Evolutionary conservation across 257 asterid genomes (phyloP).

Genomic region (Nicotiana noctiflora): DNA sequence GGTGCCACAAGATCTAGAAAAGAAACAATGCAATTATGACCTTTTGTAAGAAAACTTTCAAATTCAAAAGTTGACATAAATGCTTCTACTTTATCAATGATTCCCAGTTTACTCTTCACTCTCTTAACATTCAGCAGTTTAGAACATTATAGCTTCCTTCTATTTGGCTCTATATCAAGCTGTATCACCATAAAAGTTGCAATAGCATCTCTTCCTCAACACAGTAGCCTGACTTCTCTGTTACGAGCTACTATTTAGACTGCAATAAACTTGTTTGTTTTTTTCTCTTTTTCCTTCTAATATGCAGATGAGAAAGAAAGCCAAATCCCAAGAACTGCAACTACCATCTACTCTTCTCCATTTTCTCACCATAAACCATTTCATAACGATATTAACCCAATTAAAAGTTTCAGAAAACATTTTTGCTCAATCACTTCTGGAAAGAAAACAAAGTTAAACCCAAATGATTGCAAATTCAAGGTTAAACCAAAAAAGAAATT

Average conservation of each 20-base stretch:
- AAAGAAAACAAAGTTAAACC: neutral
- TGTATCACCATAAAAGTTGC: neutral
- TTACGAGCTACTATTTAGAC: neutral
- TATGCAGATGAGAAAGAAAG: neutral
- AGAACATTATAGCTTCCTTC: neutral
- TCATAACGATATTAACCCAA: neutral
- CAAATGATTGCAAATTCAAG: slow-evolving; percentile 11
- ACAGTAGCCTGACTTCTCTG: neutral
- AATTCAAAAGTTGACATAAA: neutral
- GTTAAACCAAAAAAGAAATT: neutral
- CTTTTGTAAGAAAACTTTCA: neutral
- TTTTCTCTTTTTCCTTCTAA: neutral
- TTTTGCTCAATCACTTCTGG: neutral
- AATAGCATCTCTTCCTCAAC: neutral
- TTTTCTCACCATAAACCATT: neutral
- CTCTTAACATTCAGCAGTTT: neutral
- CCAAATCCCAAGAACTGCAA: neutral
- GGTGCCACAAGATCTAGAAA: neutral
- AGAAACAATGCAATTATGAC: neutral
- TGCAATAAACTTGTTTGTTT: neutral
- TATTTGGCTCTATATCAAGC: neutral
- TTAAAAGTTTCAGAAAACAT: neutral
- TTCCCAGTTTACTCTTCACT: neutral
- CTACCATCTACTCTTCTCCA: neutral
- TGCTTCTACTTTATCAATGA: neutral